Evolutionary conservation across 139 green algal genomes (phyloP).

Genomic region (Chlamydomonas schloesseri): DNA sequence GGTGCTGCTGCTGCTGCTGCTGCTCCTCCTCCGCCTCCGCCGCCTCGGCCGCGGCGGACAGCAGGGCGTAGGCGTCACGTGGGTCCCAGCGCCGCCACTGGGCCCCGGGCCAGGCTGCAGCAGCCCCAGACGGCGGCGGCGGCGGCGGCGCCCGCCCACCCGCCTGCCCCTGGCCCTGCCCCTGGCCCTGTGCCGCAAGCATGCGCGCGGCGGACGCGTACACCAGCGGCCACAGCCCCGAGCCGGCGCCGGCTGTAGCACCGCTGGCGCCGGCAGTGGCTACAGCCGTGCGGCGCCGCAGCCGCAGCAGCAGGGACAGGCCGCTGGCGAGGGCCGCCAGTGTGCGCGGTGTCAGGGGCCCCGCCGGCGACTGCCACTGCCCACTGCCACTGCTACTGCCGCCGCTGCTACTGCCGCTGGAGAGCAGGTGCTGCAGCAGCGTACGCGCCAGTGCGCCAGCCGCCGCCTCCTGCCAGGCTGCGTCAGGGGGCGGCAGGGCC

Average conservation of each 20-base stretch:
- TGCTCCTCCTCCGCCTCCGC: neutral
- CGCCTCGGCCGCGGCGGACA: neutral
- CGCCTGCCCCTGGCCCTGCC: neutral
- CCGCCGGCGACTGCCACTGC: no score
- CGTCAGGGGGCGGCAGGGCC: neutral
- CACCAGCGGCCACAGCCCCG: neutral
- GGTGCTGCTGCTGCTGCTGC: no score
- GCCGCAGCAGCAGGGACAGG: neutral
- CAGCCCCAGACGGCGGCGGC: neutral
- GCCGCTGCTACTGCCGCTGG: neutral
- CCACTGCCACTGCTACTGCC: neutral
- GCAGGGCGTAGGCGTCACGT: neutral
- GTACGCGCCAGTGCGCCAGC: neutral
- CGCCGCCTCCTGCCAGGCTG: no score
- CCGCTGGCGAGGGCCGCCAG: conserved; percentile 5
- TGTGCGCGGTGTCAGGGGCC: neutral
- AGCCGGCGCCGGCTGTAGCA: no score
- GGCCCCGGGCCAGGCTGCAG: no score
- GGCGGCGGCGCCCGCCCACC: neutral
- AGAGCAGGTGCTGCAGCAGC: neutral
- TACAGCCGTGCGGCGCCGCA: neutral
- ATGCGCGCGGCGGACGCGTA: neutral
- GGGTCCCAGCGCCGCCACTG: neutral
- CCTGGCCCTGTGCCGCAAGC: neutral
- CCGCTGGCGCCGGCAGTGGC: no score